A percentile compares a stretch with the other conserved stretches of the same genome.
These are phyloP conservation scores for Tricholoma flavovirens DNA, from an alignment of 768 basidiomycete genomes.

Conservation along the genomic window DNA sequence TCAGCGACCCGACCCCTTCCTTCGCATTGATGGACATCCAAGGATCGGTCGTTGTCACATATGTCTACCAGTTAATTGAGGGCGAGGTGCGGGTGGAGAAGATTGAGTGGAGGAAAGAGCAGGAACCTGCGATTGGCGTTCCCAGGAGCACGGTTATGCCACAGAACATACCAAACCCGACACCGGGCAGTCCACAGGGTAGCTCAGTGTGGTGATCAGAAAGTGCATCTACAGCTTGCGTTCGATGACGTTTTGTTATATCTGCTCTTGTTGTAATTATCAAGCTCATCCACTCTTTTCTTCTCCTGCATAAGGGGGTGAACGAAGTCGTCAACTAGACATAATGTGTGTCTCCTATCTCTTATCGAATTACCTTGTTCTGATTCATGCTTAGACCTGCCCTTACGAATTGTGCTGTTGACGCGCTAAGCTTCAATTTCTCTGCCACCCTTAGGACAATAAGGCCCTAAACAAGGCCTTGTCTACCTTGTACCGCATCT, in stretches of 20 bases:
- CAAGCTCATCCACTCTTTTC: not conserved
- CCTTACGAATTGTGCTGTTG: not conserved
- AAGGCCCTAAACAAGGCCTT: not conserved
- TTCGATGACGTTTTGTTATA: not conserved
- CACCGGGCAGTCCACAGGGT: constrained; percentile 17
- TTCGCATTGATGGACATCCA: constrained; percentile 99
- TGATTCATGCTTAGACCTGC: not conserved
- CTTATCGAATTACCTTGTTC: not conserved
- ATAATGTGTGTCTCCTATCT: not conserved
- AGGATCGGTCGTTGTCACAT: constrained; percentile 94
- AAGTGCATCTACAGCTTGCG: not conserved
- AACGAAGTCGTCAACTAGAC: not conserved
- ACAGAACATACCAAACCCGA: constrained; percentile 43
- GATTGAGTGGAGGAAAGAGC: constrained; percentile 75
- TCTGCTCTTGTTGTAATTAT: not conserved
- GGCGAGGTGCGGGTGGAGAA: constrained; percentile 93
- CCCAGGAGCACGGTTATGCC: constrained; percentile 43
- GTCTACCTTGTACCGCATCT: not conserved
- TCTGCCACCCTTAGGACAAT: not conserved
- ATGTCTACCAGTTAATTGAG: constrained; percentile 92
- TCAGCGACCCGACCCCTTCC: constrained; percentile 82
- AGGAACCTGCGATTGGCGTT: constrained; percentile 29
- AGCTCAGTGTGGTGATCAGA: constrained; percentile 12
- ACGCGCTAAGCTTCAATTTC: not conserved
- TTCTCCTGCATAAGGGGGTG: not conserved